A percentile compares a stretch with the other conserved stretches of the same genome.
These are phyloP conservation scores for Schizochytrium sp. DNA, from an alignment of 108 stramenopile genomes.

Conservation along the genomic window DNA sequence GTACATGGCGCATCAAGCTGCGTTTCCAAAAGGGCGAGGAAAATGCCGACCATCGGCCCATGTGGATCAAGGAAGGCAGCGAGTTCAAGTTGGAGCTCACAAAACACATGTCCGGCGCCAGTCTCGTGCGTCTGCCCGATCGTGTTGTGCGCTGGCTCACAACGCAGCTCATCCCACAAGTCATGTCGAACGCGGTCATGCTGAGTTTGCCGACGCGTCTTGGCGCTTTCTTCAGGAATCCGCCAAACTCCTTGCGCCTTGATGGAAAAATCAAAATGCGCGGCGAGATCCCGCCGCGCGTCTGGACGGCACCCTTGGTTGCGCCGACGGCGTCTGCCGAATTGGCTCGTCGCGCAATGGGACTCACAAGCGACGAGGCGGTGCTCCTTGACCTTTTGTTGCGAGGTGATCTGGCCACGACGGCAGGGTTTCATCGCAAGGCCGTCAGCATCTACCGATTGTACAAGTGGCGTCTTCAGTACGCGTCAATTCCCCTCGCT, in stretches of 20 bases:
- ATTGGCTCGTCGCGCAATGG: background rate
- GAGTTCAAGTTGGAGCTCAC: background rate
- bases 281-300: background rate
- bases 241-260: background rate
- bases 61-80: background rate
- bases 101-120: background rate
- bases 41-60: background rate
- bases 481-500: background rate
- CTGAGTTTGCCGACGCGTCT: background rate
- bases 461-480: conserved; percentile 15
- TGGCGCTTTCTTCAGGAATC: background rate
- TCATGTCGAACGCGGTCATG: background rate
- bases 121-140: background rate
- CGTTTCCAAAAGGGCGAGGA: background rate
- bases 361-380: background rate
- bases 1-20: background rate
- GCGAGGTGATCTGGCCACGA: background rate
- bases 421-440: conserved; percentile 5
- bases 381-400: background rate
- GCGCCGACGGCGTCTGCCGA: background rate
- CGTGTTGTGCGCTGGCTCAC: conserved; percentile 10
- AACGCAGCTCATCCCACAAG: background rate
- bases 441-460: background rate
- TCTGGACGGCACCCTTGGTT: background rate
- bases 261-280: background rate